These are phyloP conservation scores for Jackrogersella multiformis DNA, from an alignment of 495 filamentous ascomycete genomes.

Conservation along the genomic window DNA sequence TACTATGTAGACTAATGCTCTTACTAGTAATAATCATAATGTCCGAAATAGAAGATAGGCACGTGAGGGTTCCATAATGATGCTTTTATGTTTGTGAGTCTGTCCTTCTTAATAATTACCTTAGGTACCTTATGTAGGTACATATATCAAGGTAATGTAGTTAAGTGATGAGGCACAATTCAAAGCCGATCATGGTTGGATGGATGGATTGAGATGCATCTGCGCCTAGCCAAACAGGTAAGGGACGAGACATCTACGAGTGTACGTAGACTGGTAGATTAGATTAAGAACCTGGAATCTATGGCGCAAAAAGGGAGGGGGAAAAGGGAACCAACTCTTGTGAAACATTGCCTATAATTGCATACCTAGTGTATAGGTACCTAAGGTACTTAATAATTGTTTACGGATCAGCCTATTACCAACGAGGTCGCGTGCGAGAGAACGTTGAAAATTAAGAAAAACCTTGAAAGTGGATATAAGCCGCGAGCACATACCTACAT, in stretches of 20 bases:
- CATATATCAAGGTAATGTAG: no score
- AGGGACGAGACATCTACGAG: no score
- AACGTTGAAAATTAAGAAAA: neutral
- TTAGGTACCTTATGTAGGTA: neutral
- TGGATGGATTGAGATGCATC: conserved; percentile 24
- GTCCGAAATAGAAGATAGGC: conserved; percentile 27
- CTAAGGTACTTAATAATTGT: no score
- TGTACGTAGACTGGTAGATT: no score
- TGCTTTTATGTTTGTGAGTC: neutral
- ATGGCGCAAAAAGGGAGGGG: conserved; percentile 1
- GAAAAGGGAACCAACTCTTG: conserved; percentile 1
- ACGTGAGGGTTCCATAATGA: conserved; percentile 28
- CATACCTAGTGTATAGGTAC: no score
- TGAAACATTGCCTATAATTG: conserved; percentile 15
- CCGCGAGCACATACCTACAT: no score
- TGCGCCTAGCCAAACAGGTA: conserved; percentile 15
- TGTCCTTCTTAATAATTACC: neutral
- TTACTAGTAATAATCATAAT: conserved; percentile 16
- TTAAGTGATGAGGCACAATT: neutral
- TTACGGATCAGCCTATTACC: no score
- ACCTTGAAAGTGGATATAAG: conserved; percentile 13
- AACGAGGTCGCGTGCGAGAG: conserved; percentile 28
- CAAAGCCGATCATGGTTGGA: neutral
- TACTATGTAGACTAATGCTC: neutral
- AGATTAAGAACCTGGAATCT: neutral